Evolutionary conservation across 2,329 filamentous ascomycete genomes (phyloP), one percentile per base, ranked within the genome.

Genomic region (Didymosphaeria variabile): DNA sequence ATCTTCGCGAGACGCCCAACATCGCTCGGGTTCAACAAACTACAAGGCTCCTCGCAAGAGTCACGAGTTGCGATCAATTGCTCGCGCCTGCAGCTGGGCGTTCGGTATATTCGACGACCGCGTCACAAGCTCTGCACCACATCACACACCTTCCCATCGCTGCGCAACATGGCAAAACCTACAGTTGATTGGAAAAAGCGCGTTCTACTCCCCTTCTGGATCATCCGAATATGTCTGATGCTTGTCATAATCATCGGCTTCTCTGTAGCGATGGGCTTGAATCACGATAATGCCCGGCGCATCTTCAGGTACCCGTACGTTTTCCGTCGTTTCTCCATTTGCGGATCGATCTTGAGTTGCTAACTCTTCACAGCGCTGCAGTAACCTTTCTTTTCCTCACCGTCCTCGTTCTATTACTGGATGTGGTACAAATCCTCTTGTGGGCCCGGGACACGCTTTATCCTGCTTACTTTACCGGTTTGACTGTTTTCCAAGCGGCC

Each of bases 171-270:
- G 70, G 63, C 68, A 40, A 62, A 63, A 42, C 63, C 66, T 62
- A 59, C 68, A 17, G 65, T 64, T 17, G 29, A 69, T 12, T 79
- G 76, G 76, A 74, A 77, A 66, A 79, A 78, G 70, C 73, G 77
- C 50, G 67, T 79, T 38, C 67, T 79, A 45, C 62, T 79, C 12
- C 77, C 77, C 4, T 73, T 77, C 57, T 79, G 77, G 77, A 57
- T 69, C 3, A 46, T 79, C 23, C 71, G 77, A 15, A 72, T 77
- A 45, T 58, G 68, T 31, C 59, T 76, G 8, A 77, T 77, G 69
- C 8, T 77, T 44, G 67, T 78, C 46, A 65, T 77, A 54, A 71
- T 78, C 54, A 69, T 59, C 15, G 58, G 64, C 47, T 79, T 73
- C 53, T 69, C 66, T 8, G 54, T 60, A 10, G 67, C 71, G n/a